Conservation (phyloP, 2,329 filamentous ascomycete genomes). For the Pseudocercospora fijiensis region DNA sequence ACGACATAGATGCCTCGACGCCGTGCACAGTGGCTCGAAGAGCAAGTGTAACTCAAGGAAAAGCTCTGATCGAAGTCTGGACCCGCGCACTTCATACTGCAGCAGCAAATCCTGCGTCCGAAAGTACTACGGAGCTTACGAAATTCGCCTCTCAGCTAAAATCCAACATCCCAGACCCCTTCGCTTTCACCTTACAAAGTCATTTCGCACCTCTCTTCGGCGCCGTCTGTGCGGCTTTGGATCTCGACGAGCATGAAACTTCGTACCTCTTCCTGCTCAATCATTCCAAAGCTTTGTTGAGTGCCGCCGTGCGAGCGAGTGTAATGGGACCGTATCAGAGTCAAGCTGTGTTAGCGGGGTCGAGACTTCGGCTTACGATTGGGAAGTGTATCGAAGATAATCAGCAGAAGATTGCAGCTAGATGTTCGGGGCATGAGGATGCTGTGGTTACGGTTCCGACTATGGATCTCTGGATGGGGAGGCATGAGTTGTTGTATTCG, state of each 20-base stretch:
- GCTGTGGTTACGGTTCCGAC: slow-evolving; percentile 74
- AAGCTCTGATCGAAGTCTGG: slow-evolving; percentile 73
- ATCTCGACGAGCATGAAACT: slow-evolving; percentile 60
- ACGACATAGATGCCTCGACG: slow-evolving; percentile 72
- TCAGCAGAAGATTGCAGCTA: slow-evolving; percentile 51
- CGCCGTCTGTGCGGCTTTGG: slow-evolving; percentile 61
- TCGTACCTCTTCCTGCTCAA: slow-evolving; percentile 74
- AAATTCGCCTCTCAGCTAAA: slow-evolving; percentile 30
- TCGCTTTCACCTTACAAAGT: slow-evolving; percentile 43
- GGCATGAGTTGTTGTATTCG: slow-evolving; percentile 80
- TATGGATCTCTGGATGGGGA: slow-evolving; percentile 79
- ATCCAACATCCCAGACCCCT: slow-evolving; percentile 18
- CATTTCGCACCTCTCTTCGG: slow-evolving; percentile 73
- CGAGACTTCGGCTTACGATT: slow-evolving; percentile 59
- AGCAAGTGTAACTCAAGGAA: slow-evolving; percentile 72
- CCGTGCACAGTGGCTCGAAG: slow-evolving; percentile 76
- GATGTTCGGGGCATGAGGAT: slow-evolving; percentile 47
- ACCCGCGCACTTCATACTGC: slow-evolving; percentile 47
- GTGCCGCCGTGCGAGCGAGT: slow-evolving; percentile 72
- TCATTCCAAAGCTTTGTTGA: slow-evolving; percentile 73
- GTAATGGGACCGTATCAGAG: slow-evolving; percentile 79
- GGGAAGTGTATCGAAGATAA: slow-evolving; percentile 54
- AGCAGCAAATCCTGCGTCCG: slow-evolving; percentile 11
- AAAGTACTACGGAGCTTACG: slow-evolving; percentile 18
- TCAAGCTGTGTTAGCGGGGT: slow-evolving; percentile 67